Conservation (phyloP, 2,329 filamentous ascomycete species). For the Penicillium sclerotigenum region DNA sequence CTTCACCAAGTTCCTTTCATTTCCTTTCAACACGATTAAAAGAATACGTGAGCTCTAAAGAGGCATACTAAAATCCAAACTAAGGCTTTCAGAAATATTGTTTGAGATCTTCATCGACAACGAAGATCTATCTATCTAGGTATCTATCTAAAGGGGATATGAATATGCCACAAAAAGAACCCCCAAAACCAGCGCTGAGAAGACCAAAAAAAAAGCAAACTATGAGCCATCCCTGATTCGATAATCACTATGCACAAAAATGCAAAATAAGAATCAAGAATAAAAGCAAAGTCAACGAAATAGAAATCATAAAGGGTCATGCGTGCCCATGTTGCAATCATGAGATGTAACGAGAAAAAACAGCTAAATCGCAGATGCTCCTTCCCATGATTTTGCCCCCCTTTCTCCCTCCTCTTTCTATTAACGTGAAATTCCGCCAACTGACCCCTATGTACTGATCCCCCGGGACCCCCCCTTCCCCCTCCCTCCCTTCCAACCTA, state of each 20-base stretch:
- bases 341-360: conserved; percentile 16
- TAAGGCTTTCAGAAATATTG: not conserved
- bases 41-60: too few relatives aligned
- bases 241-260: conserved; percentile 13
- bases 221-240: conserved; percentile 10
- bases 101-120: not conserved
- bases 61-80: not conserved
- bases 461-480: not conserved
- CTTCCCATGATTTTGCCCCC: conserved; percentile 5
- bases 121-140: conserved; percentile 18
- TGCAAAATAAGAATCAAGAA: conserved; percentile 8
- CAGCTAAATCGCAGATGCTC: conserved; percentile 14
- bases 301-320: conserved; percentile 13
- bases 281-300: conserved; percentile 5
- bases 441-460: not conserved
- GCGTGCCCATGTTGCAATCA: conserved; percentile 15
- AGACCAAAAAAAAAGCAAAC: conserved; percentile 8
- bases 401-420: conserved; percentile 5
- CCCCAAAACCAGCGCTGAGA: conserved; percentile 9
- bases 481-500: not conserved
- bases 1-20: not conserved
- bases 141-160: conserved; percentile 22
- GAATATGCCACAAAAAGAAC: conserved; percentile 6
- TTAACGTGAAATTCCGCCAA: conserved; percentile 1
- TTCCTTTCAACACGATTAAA: not conserved